Conservation (phyloP, 2,329 filamentous ascomycete species). For the Byssochlamys sp. region DNA sequence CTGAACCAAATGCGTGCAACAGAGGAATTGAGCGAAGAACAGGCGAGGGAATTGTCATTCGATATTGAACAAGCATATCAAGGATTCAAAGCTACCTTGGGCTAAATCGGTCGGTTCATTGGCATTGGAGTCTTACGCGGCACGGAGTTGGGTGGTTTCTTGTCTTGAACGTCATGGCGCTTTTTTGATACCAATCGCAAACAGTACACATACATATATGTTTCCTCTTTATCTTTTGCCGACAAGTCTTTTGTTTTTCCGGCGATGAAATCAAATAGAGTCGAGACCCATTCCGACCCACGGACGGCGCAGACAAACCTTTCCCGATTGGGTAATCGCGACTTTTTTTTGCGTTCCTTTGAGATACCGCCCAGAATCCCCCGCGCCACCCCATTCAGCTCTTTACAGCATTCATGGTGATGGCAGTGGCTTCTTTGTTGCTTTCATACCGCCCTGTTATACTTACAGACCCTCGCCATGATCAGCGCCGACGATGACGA, state of each 20-base stretch:
- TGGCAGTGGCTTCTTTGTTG: background rate
- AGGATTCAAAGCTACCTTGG: slow-evolving; percentile 76
- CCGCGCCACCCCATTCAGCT: background rate
- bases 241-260: background rate
- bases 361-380: background rate
- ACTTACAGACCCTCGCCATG: slow-evolving; percentile 16
- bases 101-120: slow-evolving; percentile 25
- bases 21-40: slow-evolving; percentile 77
- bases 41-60: slow-evolving; percentile 78
- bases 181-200: background rate
- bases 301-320: slow-evolving; percentile 3
- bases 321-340: slow-evolving; percentile 9
- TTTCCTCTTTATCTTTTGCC: background rate
- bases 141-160: background rate
- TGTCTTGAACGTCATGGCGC: background rate
- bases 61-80: slow-evolving; percentile 92
- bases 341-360: slow-evolving; percentile 7
- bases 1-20: slow-evolving; percentile 96
- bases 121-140: background rate
- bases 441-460: background rate
- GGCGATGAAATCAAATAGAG: background rate
- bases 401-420: background rate
- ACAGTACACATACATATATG: background rate
- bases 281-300: slow-evolving; percentile 3
- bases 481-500: slow-evolving; percentile 25